Percentiles rank a stretch among this genome's conserved stretches.
Conservation (phyloP, 345 rosid genomes). For the Corymbia maculata region DNA sequence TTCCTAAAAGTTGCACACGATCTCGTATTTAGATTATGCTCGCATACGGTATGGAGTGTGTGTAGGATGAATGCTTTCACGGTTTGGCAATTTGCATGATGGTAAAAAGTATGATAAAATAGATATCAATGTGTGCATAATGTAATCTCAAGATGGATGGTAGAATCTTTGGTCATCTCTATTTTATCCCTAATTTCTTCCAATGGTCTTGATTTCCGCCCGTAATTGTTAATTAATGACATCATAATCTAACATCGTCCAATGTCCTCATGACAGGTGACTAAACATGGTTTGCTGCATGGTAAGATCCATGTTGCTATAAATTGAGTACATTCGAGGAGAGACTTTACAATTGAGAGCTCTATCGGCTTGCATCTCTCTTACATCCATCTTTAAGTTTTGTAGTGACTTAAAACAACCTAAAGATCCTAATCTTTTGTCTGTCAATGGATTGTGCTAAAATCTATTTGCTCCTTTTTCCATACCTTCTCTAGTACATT, state of each 20-base stretch:
- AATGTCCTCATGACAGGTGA: background rate
- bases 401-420: background rate
- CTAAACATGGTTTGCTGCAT: background rate
- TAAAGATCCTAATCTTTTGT: background rate
- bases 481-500: background rate
- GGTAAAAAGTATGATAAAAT: background rate
- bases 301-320: background rate
- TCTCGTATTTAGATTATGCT: background rate
- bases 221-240: background rate
- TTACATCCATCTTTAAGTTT: rapidly evolving
- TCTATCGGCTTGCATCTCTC: no score
- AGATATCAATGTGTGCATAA: rapidly evolving
- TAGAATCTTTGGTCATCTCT: rapidly evolving
- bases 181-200: background rate
- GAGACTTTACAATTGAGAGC: background rate
- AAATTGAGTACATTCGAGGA: background rate
- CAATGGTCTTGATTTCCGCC: background rate
- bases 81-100: background rate
- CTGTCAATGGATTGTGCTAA: background rate
- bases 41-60: background rate
- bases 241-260: background rate
- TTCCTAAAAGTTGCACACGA: background rate
- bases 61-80: background rate
- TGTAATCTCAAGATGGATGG: background rate
- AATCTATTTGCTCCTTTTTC: background rate